phyloP scores from a whole-genome alignment of 805 yeast genomes.

The Kluyveromyces nonfermentans region DNA sequence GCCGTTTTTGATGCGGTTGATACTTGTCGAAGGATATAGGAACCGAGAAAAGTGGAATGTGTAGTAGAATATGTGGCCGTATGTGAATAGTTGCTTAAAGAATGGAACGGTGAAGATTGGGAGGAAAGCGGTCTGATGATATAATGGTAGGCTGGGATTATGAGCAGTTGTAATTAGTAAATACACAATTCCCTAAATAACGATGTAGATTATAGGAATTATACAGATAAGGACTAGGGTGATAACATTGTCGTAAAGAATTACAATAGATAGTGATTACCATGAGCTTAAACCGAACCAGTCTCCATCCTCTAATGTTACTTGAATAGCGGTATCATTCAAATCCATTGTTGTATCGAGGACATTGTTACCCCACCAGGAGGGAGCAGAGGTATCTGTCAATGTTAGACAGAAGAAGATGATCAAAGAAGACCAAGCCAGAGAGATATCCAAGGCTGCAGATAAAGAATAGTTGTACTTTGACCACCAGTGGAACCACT shows the following conservation, averaged over 20 bases:
- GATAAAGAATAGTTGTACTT: constrained; percentile 62
- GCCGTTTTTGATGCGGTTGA: no score
- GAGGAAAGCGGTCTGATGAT: no score
- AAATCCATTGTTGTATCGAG: constrained; percentile 33
- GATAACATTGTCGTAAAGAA: background rate
- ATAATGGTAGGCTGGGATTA: no score
- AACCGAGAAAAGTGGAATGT: no score
- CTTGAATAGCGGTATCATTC: constrained; percentile 7
- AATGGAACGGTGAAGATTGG: no score
- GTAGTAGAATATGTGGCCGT: no score
- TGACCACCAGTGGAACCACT: constrained; percentile 64
- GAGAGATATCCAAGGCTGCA: constrained; percentile 58
- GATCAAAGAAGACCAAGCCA: constrained; percentile 51
- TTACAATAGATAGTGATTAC: background rate
- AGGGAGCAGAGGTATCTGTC: constrained; percentile 31
- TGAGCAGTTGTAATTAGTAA: no score
- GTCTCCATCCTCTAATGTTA: constrained; percentile 3
- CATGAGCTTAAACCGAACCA: constrained; percentile 6
- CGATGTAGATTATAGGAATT: background rate
- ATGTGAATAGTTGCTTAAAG: no score
- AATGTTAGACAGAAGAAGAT: constrained; percentile 44
- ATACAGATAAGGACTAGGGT: background rate
- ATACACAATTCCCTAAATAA: background rate
- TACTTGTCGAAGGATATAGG: no score
- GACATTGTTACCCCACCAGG: constrained; percentile 64